phyloP scores from a whole-genome alignment of 108 stramenopile species.

The Cyclotella atomus region DNA sequence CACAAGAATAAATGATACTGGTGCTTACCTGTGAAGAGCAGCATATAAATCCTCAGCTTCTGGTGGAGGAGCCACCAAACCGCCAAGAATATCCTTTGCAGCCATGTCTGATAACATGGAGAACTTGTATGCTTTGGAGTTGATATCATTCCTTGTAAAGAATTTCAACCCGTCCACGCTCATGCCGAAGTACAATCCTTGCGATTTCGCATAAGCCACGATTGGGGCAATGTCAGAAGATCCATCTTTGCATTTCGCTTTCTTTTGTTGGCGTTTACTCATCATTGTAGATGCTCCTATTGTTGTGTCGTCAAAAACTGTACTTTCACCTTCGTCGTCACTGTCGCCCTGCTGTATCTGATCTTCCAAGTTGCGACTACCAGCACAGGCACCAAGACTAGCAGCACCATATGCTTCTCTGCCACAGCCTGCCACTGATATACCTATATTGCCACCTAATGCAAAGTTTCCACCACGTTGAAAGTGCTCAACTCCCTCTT shows the following conservation, averaged over 20 bases:
- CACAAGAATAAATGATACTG: not conserved
- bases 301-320: conserved; percentile 31
- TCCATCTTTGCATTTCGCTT: conserved; percentile 34
- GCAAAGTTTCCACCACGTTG: conserved; percentile 72
- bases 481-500: conserved; percentile 87
- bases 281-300: conserved; percentile 10
- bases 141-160: conserved; percentile 80
- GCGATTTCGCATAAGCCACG: conserved; percentile 87
- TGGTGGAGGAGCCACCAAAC: conserved; percentile 71
- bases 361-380: conserved; percentile 35
- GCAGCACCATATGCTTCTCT: conserved; percentile 87
- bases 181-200: conserved; percentile 88
- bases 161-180: conserved; percentile 85
- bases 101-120: conserved; percentile 54
- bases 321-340: conserved; percentile 41
- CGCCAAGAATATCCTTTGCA: conserved; percentile 75
- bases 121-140: conserved; percentile 81
- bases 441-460: conserved; percentile 83
- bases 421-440: conserved; percentile 74
- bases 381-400: conserved; percentile 57
- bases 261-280: conserved; percentile 4
- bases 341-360: conserved; percentile 68
- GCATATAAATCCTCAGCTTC: conserved; percentile 86
- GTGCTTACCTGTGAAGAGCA: conserved; percentile 58
- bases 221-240: conserved; percentile 73